Base-by-base conservation (phyloP, 257 asterid genomes). In the Mentha longifolia region DNA sequence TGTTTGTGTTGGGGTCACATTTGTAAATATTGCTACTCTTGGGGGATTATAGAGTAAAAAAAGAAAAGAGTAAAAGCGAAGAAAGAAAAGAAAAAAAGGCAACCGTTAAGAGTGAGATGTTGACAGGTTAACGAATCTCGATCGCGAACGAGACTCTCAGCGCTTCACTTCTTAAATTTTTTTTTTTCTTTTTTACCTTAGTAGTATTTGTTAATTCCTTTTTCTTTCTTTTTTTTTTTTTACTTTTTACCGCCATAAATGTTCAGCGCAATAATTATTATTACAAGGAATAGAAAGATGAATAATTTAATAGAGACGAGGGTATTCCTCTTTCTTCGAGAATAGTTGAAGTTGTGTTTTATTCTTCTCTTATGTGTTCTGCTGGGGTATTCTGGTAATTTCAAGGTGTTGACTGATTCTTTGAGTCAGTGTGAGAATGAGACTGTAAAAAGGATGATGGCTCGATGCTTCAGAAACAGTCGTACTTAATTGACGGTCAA, bases 41-140 rank as follows among this genome's bases (percentile, higher is more conserved):
- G 45, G 78, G 77, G 68, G 67, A 30, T 52, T 60, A 54, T 61
- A 74, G 83, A 55, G 69, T 73, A 50, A 56, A 71, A 85, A 77
- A 54, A 5, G 31, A 65, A 67, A 56, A 51, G 76, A 25, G 42
- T 58, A 71, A 72, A 67, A 70, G 76, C 33, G 9, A 43, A 13
- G 30, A 5, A 14, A 28, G 49, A 66, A 71, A 72, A 69, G 71
- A 14, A 28, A 49, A 66, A 71, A 72, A 69, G 71, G 67, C 70
- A 72, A 52, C 57, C 63, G 76, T 79, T 78, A 46, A 74, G 76
- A 76, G 84, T 77, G 87, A 72, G 87, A 83, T 68, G 80, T 77
- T 78, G 87, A 83, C 76, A 83, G 86, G 79, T 77, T 72, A 80
- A 76, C 76, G 81, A 77, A 83, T 77, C 86, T 78, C 80, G 76